A percentile compares a stretch with the other conserved stretches of the same genome.
These are phyloP conservation scores for Camelina hispida DNA, from an alignment of 345 rosid genomes.

Conservation along the genomic window DNA sequence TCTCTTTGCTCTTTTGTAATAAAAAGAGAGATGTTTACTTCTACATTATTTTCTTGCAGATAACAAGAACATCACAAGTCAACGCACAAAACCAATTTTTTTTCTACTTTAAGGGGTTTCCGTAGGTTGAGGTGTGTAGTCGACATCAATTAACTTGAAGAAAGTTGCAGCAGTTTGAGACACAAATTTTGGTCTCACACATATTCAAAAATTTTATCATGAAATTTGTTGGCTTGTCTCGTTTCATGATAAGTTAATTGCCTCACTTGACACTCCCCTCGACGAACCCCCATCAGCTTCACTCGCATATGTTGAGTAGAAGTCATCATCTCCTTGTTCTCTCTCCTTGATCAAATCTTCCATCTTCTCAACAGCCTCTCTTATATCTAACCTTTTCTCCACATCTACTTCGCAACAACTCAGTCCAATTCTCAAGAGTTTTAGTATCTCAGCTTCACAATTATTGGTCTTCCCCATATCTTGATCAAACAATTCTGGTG, in stretches of 20 bases:
- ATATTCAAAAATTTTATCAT: too few species aligned
- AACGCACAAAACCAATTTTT: too few species aligned
- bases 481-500: conserved; percentile 55
- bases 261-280: conserved; percentile 40
- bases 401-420: conserved; percentile 66
- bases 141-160: too few species aligned
- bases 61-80: too few species aligned
- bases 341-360: conserved; percentile 62
- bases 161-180: too few species aligned
- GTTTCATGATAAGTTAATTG: conserved; percentile 30
- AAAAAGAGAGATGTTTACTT: too few species aligned
- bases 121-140: too few species aligned
- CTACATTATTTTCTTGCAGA: too few species aligned
- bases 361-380: conserved; percentile 63
- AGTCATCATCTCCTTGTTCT: conserved; percentile 58
- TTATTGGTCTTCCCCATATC: conserved; percentile 51
- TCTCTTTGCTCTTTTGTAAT: too few species aligned
- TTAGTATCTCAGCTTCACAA: conserved; percentile 54
- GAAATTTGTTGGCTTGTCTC: too few species aligned
- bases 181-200: too few species aligned
- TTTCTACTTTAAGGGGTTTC: too few species aligned
- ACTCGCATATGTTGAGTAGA: conserved; percentile 56
- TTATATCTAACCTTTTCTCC: conserved; percentile 82
- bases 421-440: conserved; percentile 70
- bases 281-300: conserved; percentile 54